Conservation (phyloP, 202 grass and related monocot species). For the Dendrocalamus latiflorus region DNA sequence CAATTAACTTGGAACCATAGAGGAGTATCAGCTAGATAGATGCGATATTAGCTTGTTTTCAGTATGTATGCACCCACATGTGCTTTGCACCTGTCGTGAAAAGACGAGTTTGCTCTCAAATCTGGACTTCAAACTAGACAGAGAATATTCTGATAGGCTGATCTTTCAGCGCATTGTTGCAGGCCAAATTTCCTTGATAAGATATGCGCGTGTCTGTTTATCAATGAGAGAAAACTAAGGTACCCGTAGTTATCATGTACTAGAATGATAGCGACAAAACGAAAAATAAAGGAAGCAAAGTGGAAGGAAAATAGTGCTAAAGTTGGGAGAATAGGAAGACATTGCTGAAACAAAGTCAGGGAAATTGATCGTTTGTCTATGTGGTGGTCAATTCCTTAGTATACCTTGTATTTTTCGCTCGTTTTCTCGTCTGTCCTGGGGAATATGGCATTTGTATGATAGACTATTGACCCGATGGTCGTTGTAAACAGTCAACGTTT, state of each 20-base stretch:
- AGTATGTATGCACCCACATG: neutral
- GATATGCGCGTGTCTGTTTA: neutral
- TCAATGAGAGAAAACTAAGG: neutral
- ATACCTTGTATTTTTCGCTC: conserved; percentile 20
- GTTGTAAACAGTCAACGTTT: neutral
- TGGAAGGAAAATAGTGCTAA: neutral
- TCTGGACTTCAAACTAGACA: conserved; percentile 5
- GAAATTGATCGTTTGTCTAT: neutral
- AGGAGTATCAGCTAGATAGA: neutral
- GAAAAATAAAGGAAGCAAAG: conserved; percentile 13
- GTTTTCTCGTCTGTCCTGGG: neutral
- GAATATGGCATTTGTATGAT: neutral
- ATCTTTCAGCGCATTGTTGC: conserved; percentile 10
- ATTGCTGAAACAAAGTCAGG: conserved; percentile 10
- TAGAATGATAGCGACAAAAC: conserved; percentile 11
- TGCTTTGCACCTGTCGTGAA: neutral
- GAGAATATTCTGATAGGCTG: conserved; percentile 28
- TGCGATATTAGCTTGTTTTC: neutral
- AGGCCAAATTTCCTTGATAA: neutral
- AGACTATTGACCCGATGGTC: conserved; percentile 23
- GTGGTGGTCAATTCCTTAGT: conserved; percentile 10
- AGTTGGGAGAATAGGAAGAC: neutral
- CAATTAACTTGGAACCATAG: neutral
- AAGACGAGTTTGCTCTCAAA: conserved; percentile 21
- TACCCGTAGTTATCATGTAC: neutral